Base-by-base conservation (phyloP, 169 alveolate species). In the Plasmodium sp. region DNA sequence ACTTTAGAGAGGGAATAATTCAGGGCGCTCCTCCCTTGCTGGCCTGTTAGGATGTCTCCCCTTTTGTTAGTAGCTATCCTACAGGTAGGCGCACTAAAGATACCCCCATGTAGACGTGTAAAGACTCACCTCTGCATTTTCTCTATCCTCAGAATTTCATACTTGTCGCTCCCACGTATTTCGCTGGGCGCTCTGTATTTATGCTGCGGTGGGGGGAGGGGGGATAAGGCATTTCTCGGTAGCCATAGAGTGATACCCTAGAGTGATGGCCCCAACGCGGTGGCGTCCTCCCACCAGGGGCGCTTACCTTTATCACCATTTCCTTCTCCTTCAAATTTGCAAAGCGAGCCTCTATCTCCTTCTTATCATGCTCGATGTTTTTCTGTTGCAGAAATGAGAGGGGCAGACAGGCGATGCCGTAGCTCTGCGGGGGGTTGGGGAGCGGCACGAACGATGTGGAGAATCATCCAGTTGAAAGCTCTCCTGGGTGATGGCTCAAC, bases 371-470 rank as follows among this genome's bases (percentile, higher is more conserved):
- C 33, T 86, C 94, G 1, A 86, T 75, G 48, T 86, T 54, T 75
- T 79, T 79, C 71, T 86, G 94, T 33, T 86, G 85, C 82, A 86
- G 71, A 34, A 86, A 80, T 41, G 81, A 51, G 18, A 86, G 18
- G 80, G 94, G 94, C 48, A 86, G 48, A 54, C 94, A 86, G 48
- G 94, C 94, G 43, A 86, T 51, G 27, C 94, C 94, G n/a, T 86
- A 77, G 43, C 94, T 86, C 94, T 86, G 62, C n/a, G 81, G 71
- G 31, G 34, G 22, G 43, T 5, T 5, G 10, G 62, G 14, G 9
- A 3, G 27, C 7, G 62, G 1, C 62, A 51, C 22, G 41, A 74
- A 84, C 16, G 31, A 33, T 4, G 48, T 27, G 58, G 58, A 48
- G 16, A 6, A 81, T 81, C 5, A 39, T 9, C 45, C 33, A 81